phyloP scores from a whole-genome alignment of 306 rosid species.

The Astragalus membranaceus region DNA sequence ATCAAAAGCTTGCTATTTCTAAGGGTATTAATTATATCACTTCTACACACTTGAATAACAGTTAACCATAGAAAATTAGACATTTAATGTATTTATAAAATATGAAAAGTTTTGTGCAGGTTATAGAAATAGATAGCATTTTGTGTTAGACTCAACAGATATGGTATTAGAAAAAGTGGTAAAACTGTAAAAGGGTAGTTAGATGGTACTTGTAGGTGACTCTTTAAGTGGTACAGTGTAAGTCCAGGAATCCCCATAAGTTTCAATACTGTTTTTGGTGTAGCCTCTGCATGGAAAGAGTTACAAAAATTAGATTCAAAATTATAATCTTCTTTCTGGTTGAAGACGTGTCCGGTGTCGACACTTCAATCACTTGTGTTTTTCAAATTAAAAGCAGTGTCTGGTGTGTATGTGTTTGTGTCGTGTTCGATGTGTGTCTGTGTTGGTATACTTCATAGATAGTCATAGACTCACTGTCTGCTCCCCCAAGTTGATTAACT shows the following conservation, averaged over 20 bases:
- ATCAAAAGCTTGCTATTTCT: not conserved
- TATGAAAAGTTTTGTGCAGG: too few relatives aligned
- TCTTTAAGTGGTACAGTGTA: slow-evolving; percentile 77
- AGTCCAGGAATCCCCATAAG: slow-evolving; percentile 86
- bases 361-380: too few relatives aligned
- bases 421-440: too few relatives aligned
- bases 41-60: not conserved
- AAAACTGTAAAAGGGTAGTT: not conserved
- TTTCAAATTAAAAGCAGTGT: too few relatives aligned
- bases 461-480: slow-evolving; percentile 67
- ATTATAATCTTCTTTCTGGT: not conserved
- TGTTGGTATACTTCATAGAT: not conserved
- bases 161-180: not conserved
- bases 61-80: too few relatives aligned
- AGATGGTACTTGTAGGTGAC: slow-evolving; percentile 73
- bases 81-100: too few relatives aligned
- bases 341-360: too few relatives aligned
- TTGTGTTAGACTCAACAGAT: too few relatives aligned
- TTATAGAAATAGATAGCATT: too few relatives aligned
- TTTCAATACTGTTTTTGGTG: slow-evolving; percentile 86
- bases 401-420: too few relatives aligned
- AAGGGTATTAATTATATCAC: not conserved
- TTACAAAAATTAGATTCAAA: slow-evolving; percentile 1
- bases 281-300: slow-evolving; percentile 60
- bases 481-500: slow-evolving; percentile 79